Percentiles rank a stretch among this genome's conserved stretches.
phyloP scores from a whole-genome alignment of 176 grass and related monocot genomes.

The Avena eriantha region DNA sequence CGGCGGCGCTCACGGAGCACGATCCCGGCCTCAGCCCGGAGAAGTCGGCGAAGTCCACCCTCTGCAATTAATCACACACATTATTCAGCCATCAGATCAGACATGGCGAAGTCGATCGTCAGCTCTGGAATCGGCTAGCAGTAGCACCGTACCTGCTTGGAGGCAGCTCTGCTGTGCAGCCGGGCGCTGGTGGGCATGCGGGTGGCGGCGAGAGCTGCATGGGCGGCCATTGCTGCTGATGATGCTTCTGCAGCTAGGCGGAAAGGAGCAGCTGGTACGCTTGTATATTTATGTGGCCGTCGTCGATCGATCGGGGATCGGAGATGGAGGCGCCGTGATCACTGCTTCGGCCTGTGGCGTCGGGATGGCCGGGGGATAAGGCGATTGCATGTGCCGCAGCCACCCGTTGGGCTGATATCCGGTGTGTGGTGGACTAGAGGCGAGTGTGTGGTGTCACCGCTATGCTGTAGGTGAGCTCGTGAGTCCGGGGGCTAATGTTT shows the following conservation, averaged over 20 bases:
- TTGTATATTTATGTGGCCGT: constrained; percentile 30
- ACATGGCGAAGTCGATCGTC: no score
- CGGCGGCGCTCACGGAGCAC: constrained; percentile 51
- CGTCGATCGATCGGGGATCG: background rate
- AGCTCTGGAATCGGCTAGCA: no score
- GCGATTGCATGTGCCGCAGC: constrained; percentile 56
- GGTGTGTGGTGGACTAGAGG: background rate
- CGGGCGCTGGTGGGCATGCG: constrained; percentile 71
- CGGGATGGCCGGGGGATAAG: constrained; percentile 54
- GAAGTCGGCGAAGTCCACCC: constrained; percentile 76
- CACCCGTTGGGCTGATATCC: constrained; percentile 62
- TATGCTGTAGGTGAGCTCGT: background rate
- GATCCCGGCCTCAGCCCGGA: constrained; percentile 72
- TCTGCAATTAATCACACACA: constrained; percentile 31
- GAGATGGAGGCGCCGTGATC: constrained; percentile 38
- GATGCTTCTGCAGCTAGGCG: constrained; percentile 4
- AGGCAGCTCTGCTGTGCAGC: constrained; percentile 61
- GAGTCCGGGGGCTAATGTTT: background rate
- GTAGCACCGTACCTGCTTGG: constrained; percentile 12
- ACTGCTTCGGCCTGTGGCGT: constrained; percentile 57
- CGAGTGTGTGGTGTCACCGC: constrained; percentile 12
- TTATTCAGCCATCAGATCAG: no score
- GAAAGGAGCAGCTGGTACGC: background rate
- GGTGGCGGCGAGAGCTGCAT: constrained; percentile 87
- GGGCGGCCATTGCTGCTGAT: constrained; percentile 74